Percentiles rank a stretch among this genome's conserved stretches.
Conservation (phyloP, 495 filamentous ascomycete genomes). For the Penicillium silybi region DNA sequence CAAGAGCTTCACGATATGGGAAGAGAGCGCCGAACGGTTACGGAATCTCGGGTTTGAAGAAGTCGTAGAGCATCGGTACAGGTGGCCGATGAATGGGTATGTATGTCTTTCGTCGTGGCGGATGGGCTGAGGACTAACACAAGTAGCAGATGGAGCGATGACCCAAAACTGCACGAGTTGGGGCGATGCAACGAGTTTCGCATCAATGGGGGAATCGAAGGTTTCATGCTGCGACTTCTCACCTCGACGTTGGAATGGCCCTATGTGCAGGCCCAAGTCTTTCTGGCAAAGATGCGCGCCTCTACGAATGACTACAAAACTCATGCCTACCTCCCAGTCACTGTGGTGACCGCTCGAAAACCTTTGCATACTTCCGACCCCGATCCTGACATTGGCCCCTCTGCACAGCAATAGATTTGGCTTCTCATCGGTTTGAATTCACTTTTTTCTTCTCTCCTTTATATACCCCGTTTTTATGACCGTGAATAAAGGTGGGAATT, state of each 20-base stretch:
- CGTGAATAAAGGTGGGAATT: no score
- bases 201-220: slow-evolving; percentile 57
- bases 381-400: no score
- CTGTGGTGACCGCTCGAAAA: slow-evolving; percentile 22
- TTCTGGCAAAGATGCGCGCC: slow-evolving; percentile 24
- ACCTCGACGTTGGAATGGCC: slow-evolving; percentile 48
- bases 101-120: background rate
- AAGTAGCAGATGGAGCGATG: slow-evolving; percentile 60
- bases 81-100: slow-evolving; percentile 49
- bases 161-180: slow-evolving; percentile 59
- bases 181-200: slow-evolving; percentile 60
- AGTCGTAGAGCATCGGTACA: slow-evolving; percentile 53
- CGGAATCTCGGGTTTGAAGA: slow-evolving; percentile 53
- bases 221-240: slow-evolving; percentile 54
- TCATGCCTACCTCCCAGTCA: slow-evolving; percentile 25
- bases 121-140: background rate
- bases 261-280: slow-evolving; percentile 18
- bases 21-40: slow-evolving; percentile 35
- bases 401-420: no score
- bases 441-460: no score
- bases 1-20: slow-evolving; percentile 47
- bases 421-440: no score
- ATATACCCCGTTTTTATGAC: no score
- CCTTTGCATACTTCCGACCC: background rate
- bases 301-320: slow-evolving; percentile 16